Evolutionary conservation across 441 rosid genomes (phyloP).

Genomic region (Pelargonium hybrid): DNA sequence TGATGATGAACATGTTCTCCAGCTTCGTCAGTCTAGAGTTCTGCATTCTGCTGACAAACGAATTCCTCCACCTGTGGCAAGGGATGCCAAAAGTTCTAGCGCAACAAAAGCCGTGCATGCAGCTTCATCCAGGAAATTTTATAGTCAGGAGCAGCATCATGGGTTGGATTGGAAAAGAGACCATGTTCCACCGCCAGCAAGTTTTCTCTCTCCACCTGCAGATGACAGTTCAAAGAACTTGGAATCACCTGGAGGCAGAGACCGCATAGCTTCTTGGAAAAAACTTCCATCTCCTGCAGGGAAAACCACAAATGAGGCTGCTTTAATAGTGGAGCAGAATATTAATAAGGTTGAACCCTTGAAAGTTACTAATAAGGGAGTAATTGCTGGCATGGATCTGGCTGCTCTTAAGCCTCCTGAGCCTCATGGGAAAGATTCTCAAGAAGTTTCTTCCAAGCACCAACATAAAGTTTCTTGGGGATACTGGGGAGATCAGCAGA

Average conservation of each 20-base stretch:
- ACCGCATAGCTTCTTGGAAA: slow-evolving; percentile 85
- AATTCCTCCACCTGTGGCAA: slow-evolving; percentile 31
- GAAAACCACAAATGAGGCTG: slow-evolving; percentile 46
- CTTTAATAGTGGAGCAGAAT: slow-evolving; percentile 36
- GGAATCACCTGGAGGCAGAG: slow-evolving; percentile 56
- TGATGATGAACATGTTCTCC: slow-evolving; percentile 61
- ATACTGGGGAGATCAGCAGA: slow-evolving; percentile 74
- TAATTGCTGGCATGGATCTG: slow-evolving; percentile 34
- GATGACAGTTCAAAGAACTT: slow-evolving; percentile 37
- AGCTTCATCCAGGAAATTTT: slow-evolving; percentile 58
- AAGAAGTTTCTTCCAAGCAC: slow-evolving; percentile 59
- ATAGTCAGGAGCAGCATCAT: slow-evolving; percentile 81
- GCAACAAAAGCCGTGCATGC: slow-evolving; percentile 45
- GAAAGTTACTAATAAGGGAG: slow-evolving; percentile 28
- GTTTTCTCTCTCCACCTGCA: slow-evolving; percentile 28
- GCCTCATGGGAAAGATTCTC: slow-evolving; percentile 46
- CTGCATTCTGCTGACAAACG: slow-evolving; percentile 64
- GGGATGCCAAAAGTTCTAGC: slow-evolving; percentile 54
- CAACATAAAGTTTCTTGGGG: slow-evolving; percentile 86
- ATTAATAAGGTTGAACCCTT: slow-evolving; percentile 45
- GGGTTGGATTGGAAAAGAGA: slow-evolving; percentile 60
- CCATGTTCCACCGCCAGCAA: slow-evolving; percentile 30
- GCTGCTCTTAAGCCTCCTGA: slow-evolving; percentile 36
- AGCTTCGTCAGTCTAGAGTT: slow-evolving; percentile 70
- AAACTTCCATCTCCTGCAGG: slow-evolving; percentile 64